A percentile compares a stretch with the other conserved stretches of the same genome.
Evolutionary conservation across 345 rosid species (phyloP).

Genomic region (Salix koriyanagi): DNA sequence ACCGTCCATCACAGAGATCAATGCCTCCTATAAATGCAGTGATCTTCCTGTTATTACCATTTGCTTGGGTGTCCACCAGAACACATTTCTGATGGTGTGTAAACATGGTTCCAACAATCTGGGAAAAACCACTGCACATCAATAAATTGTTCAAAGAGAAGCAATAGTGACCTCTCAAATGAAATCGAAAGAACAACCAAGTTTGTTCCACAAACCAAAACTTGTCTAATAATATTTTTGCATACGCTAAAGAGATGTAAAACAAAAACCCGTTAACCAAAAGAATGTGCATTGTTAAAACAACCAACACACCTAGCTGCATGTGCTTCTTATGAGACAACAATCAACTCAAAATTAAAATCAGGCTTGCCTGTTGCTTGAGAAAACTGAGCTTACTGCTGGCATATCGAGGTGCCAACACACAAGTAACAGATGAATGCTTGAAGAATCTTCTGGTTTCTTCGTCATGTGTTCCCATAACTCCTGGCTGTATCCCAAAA

Average conservation of each 20-base stretch:
- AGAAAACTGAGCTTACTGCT: slow-evolving; percentile 77
- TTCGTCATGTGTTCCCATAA: slow-evolving; percentile 93
- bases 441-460: slow-evolving; percentile 83
- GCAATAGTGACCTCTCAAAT: background rate
- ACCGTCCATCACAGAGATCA: slow-evolving; percentile 97
- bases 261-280: background rate
- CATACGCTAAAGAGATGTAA: background rate
- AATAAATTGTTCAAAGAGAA: slow-evolving; percentile 4
- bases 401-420: slow-evolving; percentile 80
- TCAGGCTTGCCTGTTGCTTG: slow-evolving; percentile 50
- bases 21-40: slow-evolving; percentile 92
- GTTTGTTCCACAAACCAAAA: background rate
- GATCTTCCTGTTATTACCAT: slow-evolving; percentile 66
- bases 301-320: background rate
- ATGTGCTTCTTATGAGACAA: background rate
- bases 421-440: slow-evolving; percentile 94
- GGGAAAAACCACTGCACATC: slow-evolving; percentile 16
- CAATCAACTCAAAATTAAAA: background rate
- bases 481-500: slow-evolving; percentile 56
- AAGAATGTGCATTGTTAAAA: background rate
- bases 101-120: slow-evolving; percentile 88
- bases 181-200: background rate
- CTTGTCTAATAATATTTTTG: background rate
- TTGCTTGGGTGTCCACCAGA: slow-evolving; percentile 81
- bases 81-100: slow-evolving; percentile 95